phyloP scores from a whole-genome alignment of 768 basidiomycete species.

The Gyrodon lividus region DNA sequence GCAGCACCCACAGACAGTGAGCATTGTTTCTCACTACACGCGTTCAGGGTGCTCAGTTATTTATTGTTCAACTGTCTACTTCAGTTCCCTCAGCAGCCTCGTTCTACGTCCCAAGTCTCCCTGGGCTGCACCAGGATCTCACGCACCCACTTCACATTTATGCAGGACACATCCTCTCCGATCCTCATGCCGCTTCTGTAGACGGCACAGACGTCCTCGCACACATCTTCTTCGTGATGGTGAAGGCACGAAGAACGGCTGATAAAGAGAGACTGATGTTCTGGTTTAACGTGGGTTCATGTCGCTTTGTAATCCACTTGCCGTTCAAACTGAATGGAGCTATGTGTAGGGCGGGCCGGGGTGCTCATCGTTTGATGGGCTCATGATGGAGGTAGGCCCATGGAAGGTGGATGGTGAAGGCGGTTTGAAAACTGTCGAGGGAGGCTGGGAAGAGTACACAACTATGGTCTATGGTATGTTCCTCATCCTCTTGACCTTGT shows the following conservation, averaged over 20 bases:
- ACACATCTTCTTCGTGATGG: conserved; percentile 86
- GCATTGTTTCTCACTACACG: conserved; percentile 1
- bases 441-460: conserved; percentile 97
- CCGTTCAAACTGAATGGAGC: background rate
- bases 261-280: conserved; percentile 90
- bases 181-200: conserved; percentile 55
- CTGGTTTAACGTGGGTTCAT: conserved; percentile 86
- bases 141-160: conserved; percentile 73
- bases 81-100: conserved; percentile 78
- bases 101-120: conserved; percentile 77
- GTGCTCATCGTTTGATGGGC: conserved; percentile 94
- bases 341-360: conserved; percentile 83
- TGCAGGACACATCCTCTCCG: conserved; percentile 82
- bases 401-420: conserved; percentile 77
- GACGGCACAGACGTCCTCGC: conserved; percentile 61
- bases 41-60: background rate
- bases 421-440: conserved; percentile 69
- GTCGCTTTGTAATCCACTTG: background rate
- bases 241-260: conserved; percentile 83
- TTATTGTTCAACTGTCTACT: background rate
- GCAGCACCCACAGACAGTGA: conserved; percentile 44
- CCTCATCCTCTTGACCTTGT: background rate
- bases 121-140: conserved; percentile 73
- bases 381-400: conserved; percentile 98
- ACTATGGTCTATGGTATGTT: conserved; percentile 86